Conservation (phyloP, 1,284 basidiomycete genomes). For the Hortiboletus rubellus region DNA sequence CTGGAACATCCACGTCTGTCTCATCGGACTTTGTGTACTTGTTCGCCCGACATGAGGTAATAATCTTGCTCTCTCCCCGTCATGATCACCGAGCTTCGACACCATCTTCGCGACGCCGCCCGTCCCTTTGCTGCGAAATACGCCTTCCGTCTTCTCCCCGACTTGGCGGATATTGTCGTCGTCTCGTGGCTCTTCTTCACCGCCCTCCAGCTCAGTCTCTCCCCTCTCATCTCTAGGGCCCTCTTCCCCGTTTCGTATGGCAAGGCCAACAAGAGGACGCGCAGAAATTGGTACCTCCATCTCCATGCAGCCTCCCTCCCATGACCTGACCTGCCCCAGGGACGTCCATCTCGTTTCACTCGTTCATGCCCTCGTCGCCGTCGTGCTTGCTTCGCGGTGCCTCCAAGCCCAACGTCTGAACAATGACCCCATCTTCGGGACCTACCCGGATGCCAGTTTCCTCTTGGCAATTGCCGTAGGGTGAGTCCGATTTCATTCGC, state of each 20-base stretch:
- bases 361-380: slow-evolving; percentile 46
- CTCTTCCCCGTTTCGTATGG: slow-evolving; percentile 47
- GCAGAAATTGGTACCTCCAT: slow-evolving; percentile 54
- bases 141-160: slow-evolving; percentile 45
- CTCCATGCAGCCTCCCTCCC: neutral
- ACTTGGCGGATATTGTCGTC: slow-evolving; percentile 69
- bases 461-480: slow-evolving; percentile 48
- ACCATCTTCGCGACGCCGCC: slow-evolving; percentile 28
- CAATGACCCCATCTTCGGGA: slow-evolving; percentile 50
- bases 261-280: slow-evolving; percentile 41
- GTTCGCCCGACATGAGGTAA: slow-evolving; percentile 23
- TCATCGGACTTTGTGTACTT: slow-evolving; percentile 14
- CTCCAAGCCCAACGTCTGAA: slow-evolving; percentile 40
- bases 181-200: slow-evolving; percentile 53
- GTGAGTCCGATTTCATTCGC: slow-evolving; percentile 32
- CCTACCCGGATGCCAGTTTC: slow-evolving; percentile 41
- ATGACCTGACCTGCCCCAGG: slow-evolving; percentile 34
- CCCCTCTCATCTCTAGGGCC: slow-evolving; percentile 46
- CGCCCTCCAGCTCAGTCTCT: slow-evolving; percentile 49
- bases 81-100: slow-evolving; percentile 34
- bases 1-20: slow-evolving; percentile 5
- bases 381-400: slow-evolving; percentile 43
- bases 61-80: neutral
- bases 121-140: slow-evolving; percentile 25
- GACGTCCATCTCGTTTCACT: slow-evolving; percentile 55